Percentiles rank a stretch among this genome's conserved stretches.
Conservation (phyloP, 2,329 filamentous ascomycete species). For the Aspergillus sp. region DNA sequence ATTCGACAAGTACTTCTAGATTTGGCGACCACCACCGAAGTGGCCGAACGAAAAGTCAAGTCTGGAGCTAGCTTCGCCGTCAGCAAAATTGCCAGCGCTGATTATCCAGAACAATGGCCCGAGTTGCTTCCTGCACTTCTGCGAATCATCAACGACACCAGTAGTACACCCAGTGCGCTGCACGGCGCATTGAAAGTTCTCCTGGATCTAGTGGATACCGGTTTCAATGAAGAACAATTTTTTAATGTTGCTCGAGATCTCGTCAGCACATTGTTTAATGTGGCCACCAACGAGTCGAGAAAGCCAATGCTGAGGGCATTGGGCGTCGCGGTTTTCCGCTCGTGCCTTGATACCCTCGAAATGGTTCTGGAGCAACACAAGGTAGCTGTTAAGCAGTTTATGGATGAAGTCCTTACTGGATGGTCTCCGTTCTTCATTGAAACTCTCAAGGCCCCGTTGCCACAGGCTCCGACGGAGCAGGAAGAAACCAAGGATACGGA, state of each 20-base stretch:
- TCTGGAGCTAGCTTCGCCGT: constrained; percentile 83
- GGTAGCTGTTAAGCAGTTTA: constrained; percentile 80
- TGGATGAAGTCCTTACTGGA: constrained; percentile 75
- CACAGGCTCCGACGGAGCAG: constrained; percentile 56
- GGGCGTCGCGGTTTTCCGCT: constrained; percentile 84
- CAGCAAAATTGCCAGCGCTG: constrained; percentile 88
- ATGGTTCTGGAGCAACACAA: constrained; percentile 95
- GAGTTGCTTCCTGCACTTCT: constrained; percentile 78
- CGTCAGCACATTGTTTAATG: constrained; percentile 77
- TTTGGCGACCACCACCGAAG: constrained; percentile 69
- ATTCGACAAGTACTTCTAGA: constrained; percentile 74
- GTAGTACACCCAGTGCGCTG: constrained; percentile 73
- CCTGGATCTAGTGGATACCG: constrained; percentile 86
- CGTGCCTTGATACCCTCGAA: constrained; percentile 91
- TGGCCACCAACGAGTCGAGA: constrained; percentile 73
- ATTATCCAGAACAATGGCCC: constrained; percentile 97
- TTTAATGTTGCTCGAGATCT: constrained; percentile 85
- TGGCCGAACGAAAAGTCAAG: constrained; percentile 80
- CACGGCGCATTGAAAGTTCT: constrained; percentile 89
- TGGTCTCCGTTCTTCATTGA: constrained; percentile 91
- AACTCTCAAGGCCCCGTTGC: constrained; percentile 72
- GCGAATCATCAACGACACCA: constrained; percentile 64
- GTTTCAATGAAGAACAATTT: constrained; percentile 91
- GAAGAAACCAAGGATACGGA: constrained; percentile 59
- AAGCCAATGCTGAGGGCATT: constrained; percentile 77